A percentile compares a stretch with the other conserved stretches of the same genome.
phyloP scores from a whole-genome alignment of 1,284 basidiomycete species.

The Violaceomyces palustris region DNA sequence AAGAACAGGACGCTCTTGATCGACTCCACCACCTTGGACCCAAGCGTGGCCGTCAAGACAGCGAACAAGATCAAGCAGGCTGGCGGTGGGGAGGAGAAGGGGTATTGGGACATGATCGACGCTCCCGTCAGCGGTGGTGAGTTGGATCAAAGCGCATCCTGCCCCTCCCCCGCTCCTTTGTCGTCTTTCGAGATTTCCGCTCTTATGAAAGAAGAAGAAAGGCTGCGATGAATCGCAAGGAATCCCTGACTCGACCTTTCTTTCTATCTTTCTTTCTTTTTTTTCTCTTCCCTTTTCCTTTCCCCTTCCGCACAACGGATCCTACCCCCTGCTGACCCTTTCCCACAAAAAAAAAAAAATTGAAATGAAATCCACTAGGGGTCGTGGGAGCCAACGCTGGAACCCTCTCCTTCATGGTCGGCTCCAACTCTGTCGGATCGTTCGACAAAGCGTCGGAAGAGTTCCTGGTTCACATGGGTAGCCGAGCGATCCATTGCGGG shows the following conservation, averaged over 20 bases:
- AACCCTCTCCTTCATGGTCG: conserved; percentile 83
- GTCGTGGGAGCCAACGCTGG: conserved; percentile 71
- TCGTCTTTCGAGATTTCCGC: not conserved
- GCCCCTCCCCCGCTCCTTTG: not conserved
- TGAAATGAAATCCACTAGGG: conserved; percentile 57
- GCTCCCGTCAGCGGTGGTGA: conserved; percentile 83
- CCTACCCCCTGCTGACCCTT: no score
- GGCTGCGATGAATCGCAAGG: no score
- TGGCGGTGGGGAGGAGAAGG: conserved; percentile 57
- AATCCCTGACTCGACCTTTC: no score
- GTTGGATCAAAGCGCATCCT: conserved; percentile 43
- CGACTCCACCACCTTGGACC: conserved; percentile 81
- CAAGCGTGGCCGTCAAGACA: conserved; percentile 66
- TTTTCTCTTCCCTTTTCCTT: no score
- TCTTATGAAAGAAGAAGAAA: no score
- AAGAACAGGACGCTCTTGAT: conserved; percentile 63
- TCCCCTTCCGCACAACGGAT: no score
- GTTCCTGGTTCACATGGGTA: conserved; percentile 65
- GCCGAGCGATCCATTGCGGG: conserved; percentile 75
- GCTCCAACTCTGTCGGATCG: conserved; percentile 61
- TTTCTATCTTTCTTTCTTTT: no score
- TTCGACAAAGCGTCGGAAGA: conserved; percentile 62
- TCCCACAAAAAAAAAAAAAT: no score
- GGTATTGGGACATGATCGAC: conserved; percentile 65
- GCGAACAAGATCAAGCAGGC: conserved; percentile 59